These are phyloP conservation scores for Talaromyces albobiverticillius DNA, from an alignment of 2,329 filamentous ascomycete species.

Conservation along the genomic window DNA sequence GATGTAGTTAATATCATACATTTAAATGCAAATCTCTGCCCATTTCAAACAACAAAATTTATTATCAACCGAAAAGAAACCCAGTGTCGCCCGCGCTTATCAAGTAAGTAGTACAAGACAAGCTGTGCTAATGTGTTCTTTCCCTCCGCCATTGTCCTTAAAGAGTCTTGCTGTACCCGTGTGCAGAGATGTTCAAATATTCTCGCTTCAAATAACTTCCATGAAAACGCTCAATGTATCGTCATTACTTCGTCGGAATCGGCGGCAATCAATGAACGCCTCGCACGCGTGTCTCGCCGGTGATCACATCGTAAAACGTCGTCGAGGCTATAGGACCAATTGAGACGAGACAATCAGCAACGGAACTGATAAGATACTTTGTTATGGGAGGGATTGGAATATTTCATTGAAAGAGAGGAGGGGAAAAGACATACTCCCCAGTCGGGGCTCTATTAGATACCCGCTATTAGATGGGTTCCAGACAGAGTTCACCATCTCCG, in stretches of 20 bases:
- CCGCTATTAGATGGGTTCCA: constrained; percentile 2
- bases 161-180: not conserved
- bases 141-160: too few relatives aligned
- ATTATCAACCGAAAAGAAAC: not conserved
- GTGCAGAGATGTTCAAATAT: not conserved
- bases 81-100: too few relatives aligned
- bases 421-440: constrained; percentile 4
- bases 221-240: not conserved
- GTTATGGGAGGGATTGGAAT: too few relatives aligned
- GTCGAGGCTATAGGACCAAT: not conserved
- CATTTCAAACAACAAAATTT: not conserved
- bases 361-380: not conserved
- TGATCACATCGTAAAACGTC: constrained; percentile 14
- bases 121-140: too few relatives aligned
- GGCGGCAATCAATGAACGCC: not conserved
- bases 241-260: not conserved
- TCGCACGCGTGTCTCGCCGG: constrained; percentile 11
- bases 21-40: too few relatives aligned
- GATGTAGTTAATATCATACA: too few relatives aligned
- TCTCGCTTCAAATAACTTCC: not conserved
- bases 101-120: too few relatives aligned
- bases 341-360: not conserved
- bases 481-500: constrained; percentile 9
- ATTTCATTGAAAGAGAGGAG: too few relatives aligned
- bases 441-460: not conserved